Base-by-base conservation (phyloP, 805 yeast species). In the Saturnispora mendoncae region DNA sequence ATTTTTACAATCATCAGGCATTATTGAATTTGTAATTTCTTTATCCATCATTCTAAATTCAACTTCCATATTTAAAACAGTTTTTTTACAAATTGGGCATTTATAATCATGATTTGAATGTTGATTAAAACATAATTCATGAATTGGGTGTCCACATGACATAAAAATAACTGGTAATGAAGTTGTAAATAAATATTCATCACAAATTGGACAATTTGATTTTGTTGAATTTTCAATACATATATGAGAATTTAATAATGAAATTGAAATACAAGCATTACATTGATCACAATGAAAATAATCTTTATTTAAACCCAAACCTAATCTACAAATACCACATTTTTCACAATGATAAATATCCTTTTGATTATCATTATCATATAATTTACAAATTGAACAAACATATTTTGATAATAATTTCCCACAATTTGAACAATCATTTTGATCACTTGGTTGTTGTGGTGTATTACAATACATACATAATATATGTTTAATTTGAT, bases 131-230 rank as follows among this genome's bases (percentile, higher is more conserved):
- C 97, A 88, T 21, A 60, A 54, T 57, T 86, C 85, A 62, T 88
- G 97, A 44, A 88, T 88, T 29, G 95, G 84, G 61, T 88, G 97
- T 2, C 97, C 96, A 62, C 97, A 88, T 37, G 72, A 67, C 95
- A 88, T 86, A 58, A 88, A 87, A 17, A 86, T 94, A 33, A 87
- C 94, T 9, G 86, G 80, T 55, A 68, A 71, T 6, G 82, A 76
- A 4, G 92, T 80, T 13, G 86, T 82, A 58, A 88, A 88, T 75
- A 88, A 75, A 58, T 79, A 87, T 52, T 87, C 97, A 44, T 83
- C 84, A 62, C 97, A 88, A 28, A 88, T 85, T 2, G 96, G 95
- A 59, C 97, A 88, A 56, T 87, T 79, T 36, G 94, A 82, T 57
- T 83, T 92, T 0, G 95, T 87, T 5, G 94, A 78, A 50, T 86